Base-by-base conservation (phyloP, 345 rosid genomes). In the Citrus trifoliata region DNA sequence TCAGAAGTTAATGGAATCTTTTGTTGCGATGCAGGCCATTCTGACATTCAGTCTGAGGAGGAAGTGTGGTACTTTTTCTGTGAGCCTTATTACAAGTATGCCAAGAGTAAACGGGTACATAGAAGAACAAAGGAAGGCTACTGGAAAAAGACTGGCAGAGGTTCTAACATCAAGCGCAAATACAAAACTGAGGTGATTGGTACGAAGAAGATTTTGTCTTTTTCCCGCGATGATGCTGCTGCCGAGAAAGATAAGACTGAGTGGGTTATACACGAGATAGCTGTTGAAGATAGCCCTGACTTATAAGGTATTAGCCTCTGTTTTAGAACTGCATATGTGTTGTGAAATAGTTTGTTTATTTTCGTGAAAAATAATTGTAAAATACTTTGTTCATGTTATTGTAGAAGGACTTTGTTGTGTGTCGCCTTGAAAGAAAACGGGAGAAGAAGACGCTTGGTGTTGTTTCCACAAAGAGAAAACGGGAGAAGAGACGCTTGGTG, bases 71-170 rank as follows among this genome's bases (percentile, higher is more conserved):
- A 51, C 7, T 51, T 51, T 18, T 51, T 3, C 56, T 51, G 56
- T 16, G 56, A 51, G 56, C 56, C 56, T 51, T 16, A 4, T 59
- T 73, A 62, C 55, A 76, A 70, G 5, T 27, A 70, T 2, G 1
- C 5, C 28, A 80, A 80, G 14, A 76, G 80, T 55, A 71, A 56
- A 6, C 69, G 66, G 2, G 51, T 22, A 4, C 79, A 82, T 59
- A 80, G 91, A 75, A 79, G 61, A 2, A 84, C 87, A 4, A 40
- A 22, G 42, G 2, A 18, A 32, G 91, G 93, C 4, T 79, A 8
- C 42, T 90, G 91, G 91, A 88, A 90, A 81, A 5, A 71, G 38
- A 85, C 91, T 0, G 93, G 93, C 24, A 72, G 25, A 4, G 59
- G 56, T 68, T 82, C 88, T 1, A 2, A 28, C 8, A 70, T 88